phyloP scores from a whole-genome alignment of 1,284 basidiomycete species.

The Fomitopsis schrenkii region DNA sequence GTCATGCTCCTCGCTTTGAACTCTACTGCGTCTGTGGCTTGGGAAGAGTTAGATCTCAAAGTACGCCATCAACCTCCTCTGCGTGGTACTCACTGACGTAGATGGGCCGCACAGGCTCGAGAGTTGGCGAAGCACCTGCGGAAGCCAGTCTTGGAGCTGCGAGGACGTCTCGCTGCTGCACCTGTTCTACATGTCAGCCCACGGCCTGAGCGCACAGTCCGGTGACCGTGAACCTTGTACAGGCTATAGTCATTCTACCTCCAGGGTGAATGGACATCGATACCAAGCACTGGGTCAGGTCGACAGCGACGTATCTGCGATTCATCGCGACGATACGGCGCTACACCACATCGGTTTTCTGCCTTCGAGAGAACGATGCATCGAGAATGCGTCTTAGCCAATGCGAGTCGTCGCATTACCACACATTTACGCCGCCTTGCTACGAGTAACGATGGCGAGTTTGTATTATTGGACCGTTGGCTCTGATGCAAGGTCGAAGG shows the following conservation, averaged over 20 bases:
- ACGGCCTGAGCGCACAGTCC: conserved; percentile 19
- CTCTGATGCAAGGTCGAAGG: too few relatives aligned
- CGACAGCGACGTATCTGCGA: background rate
- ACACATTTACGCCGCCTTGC: background rate
- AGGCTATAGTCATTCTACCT: too few relatives aligned
- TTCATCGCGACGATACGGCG: background rate
- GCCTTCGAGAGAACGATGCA: background rate
- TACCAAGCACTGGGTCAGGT: too few relatives aligned
- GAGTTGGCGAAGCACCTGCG: conserved; percentile 43
- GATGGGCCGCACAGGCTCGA: conserved; percentile 39
- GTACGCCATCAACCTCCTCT: conserved; percentile 30
- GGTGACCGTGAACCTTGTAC: conserved; percentile 7
- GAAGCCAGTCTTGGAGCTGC: conserved; percentile 37
- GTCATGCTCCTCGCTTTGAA: conserved; percentile 68
- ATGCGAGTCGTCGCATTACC: background rate
- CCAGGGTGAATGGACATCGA: too few relatives aligned
- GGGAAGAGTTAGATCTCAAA: conserved; percentile 60
- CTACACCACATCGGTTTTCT: background rate
- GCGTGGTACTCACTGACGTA: background rate
- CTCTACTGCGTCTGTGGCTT: conserved; percentile 51
- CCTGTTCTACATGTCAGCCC: conserved; percentile 21
- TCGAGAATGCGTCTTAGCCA: background rate
- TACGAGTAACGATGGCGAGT: background rate
- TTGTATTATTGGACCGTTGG: background rate
- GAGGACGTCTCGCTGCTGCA: conserved; percentile 24